Evolutionary conservation across 306 rosid species (phyloP).

Genomic region (Sesbania bispinosa): DNA sequence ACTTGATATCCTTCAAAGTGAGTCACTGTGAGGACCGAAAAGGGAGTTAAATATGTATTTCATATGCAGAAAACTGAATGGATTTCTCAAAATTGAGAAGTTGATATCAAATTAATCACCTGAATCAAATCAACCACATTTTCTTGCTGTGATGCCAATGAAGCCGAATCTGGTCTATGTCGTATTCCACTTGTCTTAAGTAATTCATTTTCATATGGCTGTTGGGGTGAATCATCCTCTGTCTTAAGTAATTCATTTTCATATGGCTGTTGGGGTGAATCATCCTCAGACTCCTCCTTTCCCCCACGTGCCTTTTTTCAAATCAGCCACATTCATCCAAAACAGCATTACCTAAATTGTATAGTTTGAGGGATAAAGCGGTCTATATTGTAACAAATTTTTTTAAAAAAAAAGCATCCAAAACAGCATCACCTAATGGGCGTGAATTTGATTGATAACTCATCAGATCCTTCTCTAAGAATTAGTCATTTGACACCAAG

Average conservation of each 20-base stretch:
- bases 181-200: constrained; percentile 32
- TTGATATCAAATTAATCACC: constrained; percentile 37
- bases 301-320: no score
- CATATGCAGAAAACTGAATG: neutral
- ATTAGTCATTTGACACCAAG: no score
- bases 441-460: no score
- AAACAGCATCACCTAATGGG: no score
- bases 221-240: constrained; percentile 57
- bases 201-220: constrained; percentile 41
- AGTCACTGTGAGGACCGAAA: neutral
- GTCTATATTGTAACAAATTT: no score
- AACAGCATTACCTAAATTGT: no score
- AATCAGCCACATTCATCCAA: no score
- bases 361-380: no score
- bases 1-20: no score
- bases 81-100: constrained; percentile 10
- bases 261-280: constrained; percentile 47
- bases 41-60: neutral
- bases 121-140: constrained; percentile 49
- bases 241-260: constrained; percentile 40
- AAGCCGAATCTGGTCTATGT: constrained; percentile 35
- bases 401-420: no score
- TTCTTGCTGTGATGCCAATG: constrained; percentile 36
- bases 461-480: no score
- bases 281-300: constrained; percentile 60